Evolutionary conservation across 176 grass and related monocot species (phyloP).

Genomic region (Stipa capillata): DNA sequence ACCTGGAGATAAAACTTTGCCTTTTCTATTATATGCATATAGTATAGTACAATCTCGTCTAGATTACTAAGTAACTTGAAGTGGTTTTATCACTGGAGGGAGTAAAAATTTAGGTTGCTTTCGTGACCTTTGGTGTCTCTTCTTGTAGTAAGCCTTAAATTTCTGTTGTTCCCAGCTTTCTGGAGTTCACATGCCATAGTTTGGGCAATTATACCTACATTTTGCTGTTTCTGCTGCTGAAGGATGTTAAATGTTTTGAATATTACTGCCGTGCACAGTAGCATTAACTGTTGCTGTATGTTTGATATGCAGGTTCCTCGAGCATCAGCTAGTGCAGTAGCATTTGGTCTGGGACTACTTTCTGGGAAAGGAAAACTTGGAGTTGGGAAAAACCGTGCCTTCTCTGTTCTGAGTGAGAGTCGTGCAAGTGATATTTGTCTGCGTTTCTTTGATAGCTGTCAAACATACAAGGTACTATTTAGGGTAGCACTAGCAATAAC

Average conservation of each 20-base stretch:
- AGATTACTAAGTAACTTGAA: background rate
- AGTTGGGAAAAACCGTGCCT: slow-evolving; percentile 59
- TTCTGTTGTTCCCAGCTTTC: background rate
- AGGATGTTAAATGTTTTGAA: background rate
- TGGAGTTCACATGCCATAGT: background rate
- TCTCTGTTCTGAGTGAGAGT: slow-evolving; percentile 90
- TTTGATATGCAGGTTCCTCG: slow-evolving; percentile 63
- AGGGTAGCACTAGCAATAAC: background rate
- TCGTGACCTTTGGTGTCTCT: background rate
- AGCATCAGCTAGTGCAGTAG: slow-evolving; percentile 91
- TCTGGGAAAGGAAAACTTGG: slow-evolving; percentile 89
- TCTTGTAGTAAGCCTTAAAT: background rate
- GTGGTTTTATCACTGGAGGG: background rate
- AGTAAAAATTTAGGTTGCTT: background rate
- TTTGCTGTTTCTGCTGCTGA: background rate
- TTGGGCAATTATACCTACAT: background rate
- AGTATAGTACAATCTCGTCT: background rate
- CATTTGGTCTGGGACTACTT: slow-evolving; percentile 91
- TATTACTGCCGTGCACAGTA: background rate
- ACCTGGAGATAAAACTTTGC: background rate
- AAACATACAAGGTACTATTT: slow-evolving; percentile 79
- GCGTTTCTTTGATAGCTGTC: slow-evolving; percentile 75
- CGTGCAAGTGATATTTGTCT: slow-evolving; percentile 94
- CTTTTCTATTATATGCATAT: background rate
- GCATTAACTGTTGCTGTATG: background rate